These are phyloP conservation scores for Hypomontagnella monticulosa DNA, from an alignment of 495 filamentous ascomycete genomes.

Conservation along the genomic window DNA sequence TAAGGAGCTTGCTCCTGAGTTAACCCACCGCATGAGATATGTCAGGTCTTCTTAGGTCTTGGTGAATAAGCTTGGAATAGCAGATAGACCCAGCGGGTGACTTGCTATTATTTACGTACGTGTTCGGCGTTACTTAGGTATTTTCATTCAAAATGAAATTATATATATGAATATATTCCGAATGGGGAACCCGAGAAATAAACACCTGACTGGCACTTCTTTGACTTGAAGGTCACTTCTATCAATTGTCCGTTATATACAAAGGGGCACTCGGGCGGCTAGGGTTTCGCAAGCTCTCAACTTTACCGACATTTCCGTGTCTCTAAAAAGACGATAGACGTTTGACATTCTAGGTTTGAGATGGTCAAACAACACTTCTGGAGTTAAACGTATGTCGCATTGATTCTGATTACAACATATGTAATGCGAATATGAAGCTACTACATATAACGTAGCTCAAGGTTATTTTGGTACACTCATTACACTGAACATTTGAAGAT, in stretches of 20 bases:
- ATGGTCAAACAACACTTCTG: not conserved
- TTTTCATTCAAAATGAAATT: not conserved
- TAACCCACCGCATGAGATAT: too few relatives aligned
- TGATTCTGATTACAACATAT: slow-evolving; percentile 16
- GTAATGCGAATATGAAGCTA: not conserved
- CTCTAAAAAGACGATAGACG: not conserved
- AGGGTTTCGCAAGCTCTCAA: slow-evolving; percentile 5
- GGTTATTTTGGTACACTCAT: slow-evolving; percentile 8
- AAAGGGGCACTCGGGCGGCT: not conserved
- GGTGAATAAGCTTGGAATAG: too few relatives aligned
- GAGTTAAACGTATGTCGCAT: slow-evolving; percentile 12
- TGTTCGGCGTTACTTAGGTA: too few relatives aligned
- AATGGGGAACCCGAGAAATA: not conserved
- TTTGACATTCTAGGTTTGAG: not conserved
- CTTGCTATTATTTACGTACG: too few relatives aligned
- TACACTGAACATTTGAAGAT: not conserved
- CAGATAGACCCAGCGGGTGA: too few relatives aligned
- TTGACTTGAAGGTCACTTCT: slow-evolving; percentile 1
- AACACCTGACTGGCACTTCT: slow-evolving; percentile 4
- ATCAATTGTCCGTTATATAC: slow-evolving; percentile 1
- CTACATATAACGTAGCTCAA: slow-evolving; percentile 4
- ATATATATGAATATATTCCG: slow-evolving; percentile 6
- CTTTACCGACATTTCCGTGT: slow-evolving; percentile 15
- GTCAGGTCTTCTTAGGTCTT: too few relatives aligned
- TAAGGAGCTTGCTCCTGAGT: too few relatives aligned